Evolutionary conservation across 177 flowering plant genomes (phyloP), one percentile per base, ranked within the genome.

Genomic region (Vitis hybrid): DNA sequence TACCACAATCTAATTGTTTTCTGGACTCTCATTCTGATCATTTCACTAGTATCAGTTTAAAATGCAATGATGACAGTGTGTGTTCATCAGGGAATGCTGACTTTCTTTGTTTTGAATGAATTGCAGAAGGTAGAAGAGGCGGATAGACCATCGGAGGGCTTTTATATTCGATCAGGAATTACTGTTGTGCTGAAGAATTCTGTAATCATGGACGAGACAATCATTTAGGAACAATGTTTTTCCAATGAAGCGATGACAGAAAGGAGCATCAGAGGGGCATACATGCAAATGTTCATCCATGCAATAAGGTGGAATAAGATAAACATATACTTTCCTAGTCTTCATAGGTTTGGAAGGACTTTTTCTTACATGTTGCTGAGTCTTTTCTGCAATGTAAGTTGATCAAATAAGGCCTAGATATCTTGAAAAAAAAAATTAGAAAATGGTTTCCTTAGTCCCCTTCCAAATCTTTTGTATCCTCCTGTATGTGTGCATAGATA

Each of bases 111-210:
- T 14, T 15, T 55, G 58, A 5, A 5, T 55, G 58, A 55, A 55
- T 49, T 64, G 67, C 59, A 70, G 72, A 65, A 65, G 53, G 73
- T 71, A 28, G 49, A 52, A 56, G 73, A 64, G 67, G 53, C 61
- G 11, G 67, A 70, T 13, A 50, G 58, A 22, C 58, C 66, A 24
- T 62, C 55, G 2, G 72, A 70, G 15, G 72, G 72, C 13, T 60
- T 70, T 56, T 61, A 70, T 38, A 70, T 70, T 22, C 24, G 72
- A 14, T 70, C 72, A 4, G 72, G 66, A 11, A 70, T 70, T 20
- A 70, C 66, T 17, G 28, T 70, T 22, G 17, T 70, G 24, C 19
- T 70, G 58, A 53, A 71, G 61, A 71, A 71, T 7, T 65, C 73
- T 6, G 31, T 65, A 15, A 64, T 71, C 33, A 50, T 6, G 15